Conservation (phyloP, 176 grass and related monocot species). For the Lolium multiflorum region DNA sequence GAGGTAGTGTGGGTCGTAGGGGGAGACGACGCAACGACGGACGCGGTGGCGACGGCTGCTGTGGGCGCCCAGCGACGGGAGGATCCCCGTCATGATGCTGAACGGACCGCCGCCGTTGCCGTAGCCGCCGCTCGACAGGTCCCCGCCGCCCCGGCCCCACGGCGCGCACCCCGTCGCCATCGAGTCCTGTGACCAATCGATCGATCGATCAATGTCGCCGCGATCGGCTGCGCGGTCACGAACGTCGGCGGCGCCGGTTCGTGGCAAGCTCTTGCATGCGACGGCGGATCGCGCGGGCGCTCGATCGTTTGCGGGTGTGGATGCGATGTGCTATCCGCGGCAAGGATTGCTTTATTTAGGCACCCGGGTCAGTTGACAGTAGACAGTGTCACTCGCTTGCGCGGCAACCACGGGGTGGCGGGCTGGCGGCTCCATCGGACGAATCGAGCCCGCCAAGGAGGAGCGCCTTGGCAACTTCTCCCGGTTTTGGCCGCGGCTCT, state of each 20-base stretch:
- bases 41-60: constrained; percentile 35
- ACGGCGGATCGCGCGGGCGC: constrained; percentile 13
- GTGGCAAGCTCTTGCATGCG: background rate
- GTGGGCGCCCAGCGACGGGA: constrained; percentile 64
- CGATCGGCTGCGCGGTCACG: background rate
- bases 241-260: background rate
- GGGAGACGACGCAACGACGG: constrained; percentile 65
- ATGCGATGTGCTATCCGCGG: constrained; percentile 1
- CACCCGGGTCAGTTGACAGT: background rate
- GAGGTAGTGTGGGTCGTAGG: constrained; percentile 63
- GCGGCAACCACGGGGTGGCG: background rate
- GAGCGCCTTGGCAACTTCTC: constrained; percentile 10
- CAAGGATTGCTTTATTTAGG: constrained; percentile 24
- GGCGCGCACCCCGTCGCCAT: constrained; percentile 17
- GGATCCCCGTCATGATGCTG: constrained; percentile 23
- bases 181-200: background rate
- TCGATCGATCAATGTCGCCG: background rate
- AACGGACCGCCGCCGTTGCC: background rate
- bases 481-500: background rate
- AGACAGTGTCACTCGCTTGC: background rate
- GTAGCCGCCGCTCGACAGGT: background rate
- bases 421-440: background rate
- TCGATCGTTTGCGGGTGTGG: background rate
- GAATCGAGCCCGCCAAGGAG: background rate
- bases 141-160: background rate